phyloP scores from a whole-genome alignment of 139 green algal genomes.

The Chlamydomonas sphaeroides region DNA sequence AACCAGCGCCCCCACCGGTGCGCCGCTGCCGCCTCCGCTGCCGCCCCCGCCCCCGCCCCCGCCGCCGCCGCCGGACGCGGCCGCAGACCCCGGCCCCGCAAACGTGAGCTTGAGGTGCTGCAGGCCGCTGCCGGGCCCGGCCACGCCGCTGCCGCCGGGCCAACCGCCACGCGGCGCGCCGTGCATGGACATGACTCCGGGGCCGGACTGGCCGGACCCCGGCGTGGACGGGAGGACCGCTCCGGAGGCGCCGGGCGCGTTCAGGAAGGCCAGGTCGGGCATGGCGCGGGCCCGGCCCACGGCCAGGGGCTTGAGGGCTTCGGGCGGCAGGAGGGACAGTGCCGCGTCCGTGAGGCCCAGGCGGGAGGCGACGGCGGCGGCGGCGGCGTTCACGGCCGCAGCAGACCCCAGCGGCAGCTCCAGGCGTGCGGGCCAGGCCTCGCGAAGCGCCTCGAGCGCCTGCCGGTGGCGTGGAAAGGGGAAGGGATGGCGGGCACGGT shows the following conservation, averaged over 20 bases:
- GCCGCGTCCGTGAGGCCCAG: slow-evolving; percentile 39
- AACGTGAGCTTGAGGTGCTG: slow-evolving; percentile 20
- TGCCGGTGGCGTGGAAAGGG: background rate
- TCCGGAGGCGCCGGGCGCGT: slow-evolving; percentile 4
- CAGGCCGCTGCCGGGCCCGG: background rate
- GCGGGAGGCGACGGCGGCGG: background rate
- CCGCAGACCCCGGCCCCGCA: background rate
- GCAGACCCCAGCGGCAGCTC: background rate
- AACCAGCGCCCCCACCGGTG: background rate
- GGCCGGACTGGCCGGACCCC: background rate
- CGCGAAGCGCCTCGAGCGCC: background rate
- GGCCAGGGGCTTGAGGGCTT: slow-evolving; percentile 24
- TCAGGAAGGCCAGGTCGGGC: slow-evolving; percentile 43
- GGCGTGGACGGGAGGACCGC: background rate
- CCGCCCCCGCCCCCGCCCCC: background rate
- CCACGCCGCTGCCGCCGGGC: background rate
- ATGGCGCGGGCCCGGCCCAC: slow-evolving; percentile 1
- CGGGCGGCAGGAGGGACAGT: slow-evolving; percentile 25
- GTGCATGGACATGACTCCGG: no score
- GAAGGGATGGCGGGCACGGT: no score
- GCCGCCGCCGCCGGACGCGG: background rate
- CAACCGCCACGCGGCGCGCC: no score
- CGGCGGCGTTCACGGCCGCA: background rate
- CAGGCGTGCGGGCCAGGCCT: slow-evolving; percentile 21
- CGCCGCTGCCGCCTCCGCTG: background rate